Evolutionary conservation across 2,329 filamentous ascomycete genomes (phyloP).

Genomic region (Pseudogymnoascus sp.): DNA sequence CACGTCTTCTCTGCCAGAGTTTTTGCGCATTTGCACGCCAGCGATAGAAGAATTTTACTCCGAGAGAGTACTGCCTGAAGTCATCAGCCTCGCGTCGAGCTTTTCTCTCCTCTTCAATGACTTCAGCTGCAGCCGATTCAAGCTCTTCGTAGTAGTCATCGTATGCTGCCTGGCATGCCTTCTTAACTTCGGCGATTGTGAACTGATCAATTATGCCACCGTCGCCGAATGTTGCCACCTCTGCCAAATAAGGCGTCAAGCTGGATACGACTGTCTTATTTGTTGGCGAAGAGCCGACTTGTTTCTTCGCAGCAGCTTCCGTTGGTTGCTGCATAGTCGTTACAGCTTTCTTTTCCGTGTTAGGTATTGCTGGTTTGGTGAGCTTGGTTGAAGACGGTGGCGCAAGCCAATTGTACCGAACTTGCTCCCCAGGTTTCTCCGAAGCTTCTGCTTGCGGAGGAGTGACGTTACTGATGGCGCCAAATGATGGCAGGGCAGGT

Average conservation of each 20-base stretch:
- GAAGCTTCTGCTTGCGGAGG: not conserved
- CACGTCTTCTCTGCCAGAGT: conserved; percentile 23
- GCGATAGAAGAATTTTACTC: conserved; percentile 24
- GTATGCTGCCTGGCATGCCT: not conserved
- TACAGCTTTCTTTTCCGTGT: not conserved
- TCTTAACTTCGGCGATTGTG: conserved; percentile 19
- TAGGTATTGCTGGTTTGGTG: not conserved
- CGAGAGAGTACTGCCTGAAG: conserved; percentile 23
- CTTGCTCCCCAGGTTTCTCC: not conserved
- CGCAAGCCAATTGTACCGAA: conserved; percentile 3
- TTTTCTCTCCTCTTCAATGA: conserved; percentile 15
- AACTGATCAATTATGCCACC: conserved; percentile 30
- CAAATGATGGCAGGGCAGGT: not conserved
- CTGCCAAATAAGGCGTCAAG: not conserved
- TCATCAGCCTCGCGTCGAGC: conserved; percentile 16
- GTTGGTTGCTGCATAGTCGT: not conserved
- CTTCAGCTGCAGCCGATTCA: conserved; percentile 18
- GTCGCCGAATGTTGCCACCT: conserved; percentile 17
- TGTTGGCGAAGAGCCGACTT: not conserved
- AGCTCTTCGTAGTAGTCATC: conserved; percentile 17
- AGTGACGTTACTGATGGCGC: not conserved
- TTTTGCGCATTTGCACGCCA: conserved; percentile 24
- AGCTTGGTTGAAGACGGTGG: not conserved
- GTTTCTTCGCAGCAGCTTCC: not conserved
- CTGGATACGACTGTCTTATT: not conserved